Conservation (phyloP, 1,139 yeast species). For the Blastobotrys aristatus region DNA sequence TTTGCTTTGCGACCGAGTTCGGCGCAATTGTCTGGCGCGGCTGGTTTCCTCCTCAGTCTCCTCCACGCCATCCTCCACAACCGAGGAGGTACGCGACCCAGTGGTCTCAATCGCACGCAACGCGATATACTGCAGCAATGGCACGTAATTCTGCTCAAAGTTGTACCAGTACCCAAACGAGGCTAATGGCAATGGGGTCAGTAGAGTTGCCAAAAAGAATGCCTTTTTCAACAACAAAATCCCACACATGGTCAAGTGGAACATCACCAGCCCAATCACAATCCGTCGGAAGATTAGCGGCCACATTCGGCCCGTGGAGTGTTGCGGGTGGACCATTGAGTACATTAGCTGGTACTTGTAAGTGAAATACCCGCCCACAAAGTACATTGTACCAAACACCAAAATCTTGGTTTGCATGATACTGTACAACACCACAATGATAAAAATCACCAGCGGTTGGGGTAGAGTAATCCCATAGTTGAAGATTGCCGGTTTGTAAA, state of each 20-base stretch:
- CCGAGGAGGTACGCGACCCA: slow-evolving; percentile 19
- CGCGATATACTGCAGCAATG: slow-evolving; percentile 81
- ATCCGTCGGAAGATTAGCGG: slow-evolving; percentile 72
- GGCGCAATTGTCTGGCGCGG: slow-evolving; percentile 13
- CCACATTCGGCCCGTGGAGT: slow-evolving; percentile 87
- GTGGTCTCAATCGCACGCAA: slow-evolving; percentile 51
- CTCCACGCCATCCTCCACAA: neutral
- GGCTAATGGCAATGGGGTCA: slow-evolving; percentile 69
- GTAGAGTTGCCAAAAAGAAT: slow-evolving; percentile 61
- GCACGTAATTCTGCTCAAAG: slow-evolving; percentile 74
- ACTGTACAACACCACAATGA: slow-evolving; percentile 71
- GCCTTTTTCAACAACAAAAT: slow-evolving; percentile 77
- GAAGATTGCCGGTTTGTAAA: slow-evolving; percentile 72
- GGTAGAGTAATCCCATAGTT: slow-evolving; percentile 80
- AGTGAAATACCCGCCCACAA: slow-evolving; percentile 67
- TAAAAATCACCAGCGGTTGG: slow-evolving; percentile 69
- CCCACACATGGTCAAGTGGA: slow-evolving; percentile 91
- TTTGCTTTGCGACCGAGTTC: slow-evolving; percentile 27
- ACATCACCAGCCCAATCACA: slow-evolving; percentile 61
- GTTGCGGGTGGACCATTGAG: slow-evolving; percentile 81
- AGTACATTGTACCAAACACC: slow-evolving; percentile 67
- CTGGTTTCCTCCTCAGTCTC: slow-evolving; percentile 3
- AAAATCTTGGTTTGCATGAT: slow-evolving; percentile 68
- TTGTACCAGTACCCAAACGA: slow-evolving; percentile 70
- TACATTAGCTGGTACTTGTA: slow-evolving; percentile 77